Evolutionary conservation across 805 yeast species (phyloP), one percentile per base, ranked within the genome.

Genomic region (Candida fluviatilis): DNA sequence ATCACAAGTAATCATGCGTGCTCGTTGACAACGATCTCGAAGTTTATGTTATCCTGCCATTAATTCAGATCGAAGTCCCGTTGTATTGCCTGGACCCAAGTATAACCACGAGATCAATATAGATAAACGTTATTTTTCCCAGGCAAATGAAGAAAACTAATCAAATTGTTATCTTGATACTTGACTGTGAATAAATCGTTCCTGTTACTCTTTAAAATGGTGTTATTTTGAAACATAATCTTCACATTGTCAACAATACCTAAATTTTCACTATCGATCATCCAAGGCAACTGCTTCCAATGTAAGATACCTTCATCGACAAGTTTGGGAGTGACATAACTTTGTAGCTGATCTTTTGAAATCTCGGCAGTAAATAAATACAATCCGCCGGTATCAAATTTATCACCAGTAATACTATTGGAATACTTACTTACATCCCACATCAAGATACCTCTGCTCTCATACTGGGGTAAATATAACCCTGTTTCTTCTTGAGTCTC

Each of bases 401-500:
- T 47, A 12, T 15, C 18, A n/a, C 17, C 11, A 2, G 25, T 25
- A 15, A 13, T 14, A 4, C n/a, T 19, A 17, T 36, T 23, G 11
- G 12, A 10, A 5, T 11, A 29, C n/a, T n/a, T 14, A 11, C 14
- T 17, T 11, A 40, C 53, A 36, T 45, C 39, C 74, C 74, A 69
- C 21, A 49, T 45, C 42, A 68, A 49, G 5, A 58, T 57, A 2
- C 73, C 74, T 26, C 71, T 47, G 14, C 56, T 40, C 31, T 40
- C 31, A 38, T 48, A 67, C 31, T 55, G 55, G 1, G 55, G 51
- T 14, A 67, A 37, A 8, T 26, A 10, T 17, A 69, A 50, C 1
- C 69, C 71, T 1, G 74, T 66, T 46, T 69, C 73, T 48, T 69
- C 73, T 16, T 43, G 19, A 0, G 73, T 59, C 43, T 69, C 74